phyloP scores from a whole-genome alignment of 441 rosid genomes.

The Eruca vesicaria region DNA sequence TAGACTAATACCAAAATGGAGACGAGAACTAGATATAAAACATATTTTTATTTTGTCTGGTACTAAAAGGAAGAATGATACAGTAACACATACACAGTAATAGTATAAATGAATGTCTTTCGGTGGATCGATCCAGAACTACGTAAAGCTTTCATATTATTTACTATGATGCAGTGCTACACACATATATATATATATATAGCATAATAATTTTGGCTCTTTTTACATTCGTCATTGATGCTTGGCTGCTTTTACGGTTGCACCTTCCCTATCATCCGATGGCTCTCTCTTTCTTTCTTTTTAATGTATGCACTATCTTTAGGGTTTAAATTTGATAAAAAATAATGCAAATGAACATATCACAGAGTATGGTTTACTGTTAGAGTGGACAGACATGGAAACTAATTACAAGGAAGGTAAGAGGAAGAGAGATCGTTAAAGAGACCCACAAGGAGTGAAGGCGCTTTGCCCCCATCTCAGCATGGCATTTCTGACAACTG shows the following conservation, averaged over 20 bases:
- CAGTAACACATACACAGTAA: not conserved
- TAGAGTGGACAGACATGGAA: not conserved
- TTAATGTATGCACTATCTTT: not conserved
- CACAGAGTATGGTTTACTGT: slow-evolving; percentile 14
- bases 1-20: no score
- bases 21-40: not conserved
- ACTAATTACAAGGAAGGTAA: slow-evolving; percentile 15
- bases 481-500: slow-evolving; percentile 36
- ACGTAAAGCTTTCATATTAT: not conserved
- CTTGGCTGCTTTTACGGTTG: not conserved
- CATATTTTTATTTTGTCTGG: not conserved
- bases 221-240: not conserved
- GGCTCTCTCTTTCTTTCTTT: no score
- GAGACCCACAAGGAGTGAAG: slow-evolving; percentile 38
- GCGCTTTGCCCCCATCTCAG: slow-evolving; percentile 29
- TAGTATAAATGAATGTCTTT: slow-evolving; percentile 2
- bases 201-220: not conserved
- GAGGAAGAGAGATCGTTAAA: slow-evolving; percentile 29
- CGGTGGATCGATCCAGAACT: slow-evolving; percentile 13
- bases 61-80: not conserved
- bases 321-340: not conserved
- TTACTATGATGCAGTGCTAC: not conserved
- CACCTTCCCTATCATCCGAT: no score
- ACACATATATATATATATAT: not conserved
- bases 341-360: slow-evolving; percentile 3